These are phyloP conservation scores for Pythium sukuiense DNA, from an alignment of 352 stramenopile species.

Conservation along the genomic window DNA sequence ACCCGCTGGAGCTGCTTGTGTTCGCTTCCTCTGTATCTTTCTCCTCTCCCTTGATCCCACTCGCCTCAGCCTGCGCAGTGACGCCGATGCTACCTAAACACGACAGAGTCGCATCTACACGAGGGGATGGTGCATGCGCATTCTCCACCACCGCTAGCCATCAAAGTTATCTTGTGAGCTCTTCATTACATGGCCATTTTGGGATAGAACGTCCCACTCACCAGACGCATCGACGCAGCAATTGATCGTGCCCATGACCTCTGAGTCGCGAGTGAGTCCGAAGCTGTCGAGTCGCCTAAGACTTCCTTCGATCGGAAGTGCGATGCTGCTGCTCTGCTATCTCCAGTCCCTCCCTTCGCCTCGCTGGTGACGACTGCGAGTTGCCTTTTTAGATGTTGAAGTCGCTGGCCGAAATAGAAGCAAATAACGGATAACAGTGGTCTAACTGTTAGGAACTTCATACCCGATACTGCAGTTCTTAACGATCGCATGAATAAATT, in stretches of 20 bases:
- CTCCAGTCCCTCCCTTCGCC: neutral
- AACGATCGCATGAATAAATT: neutral
- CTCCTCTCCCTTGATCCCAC: neutral
- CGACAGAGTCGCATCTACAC: neutral
- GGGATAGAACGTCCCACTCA: constrained; percentile 6
- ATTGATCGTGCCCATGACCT: constrained; percentile 22
- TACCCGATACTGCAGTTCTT: constrained; percentile 1
- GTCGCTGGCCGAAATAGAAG: neutral
- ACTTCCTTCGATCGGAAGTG: neutral
- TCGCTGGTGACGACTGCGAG: neutral
- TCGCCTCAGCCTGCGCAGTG: neutral
- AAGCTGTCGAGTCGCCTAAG: neutral
- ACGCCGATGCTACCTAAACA: neutral
- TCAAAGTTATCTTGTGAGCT: neutral
- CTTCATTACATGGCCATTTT: neutral
- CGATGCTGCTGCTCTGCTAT: neutral
- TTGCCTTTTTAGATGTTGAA: neutral
- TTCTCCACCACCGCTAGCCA: neutral
- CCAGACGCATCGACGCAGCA: constrained; percentile 20
- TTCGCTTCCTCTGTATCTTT: neutral
- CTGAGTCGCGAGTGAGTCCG: neutral
- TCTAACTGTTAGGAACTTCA: neutral
- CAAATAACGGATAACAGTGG: neutral
- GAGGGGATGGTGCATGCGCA: neutral
- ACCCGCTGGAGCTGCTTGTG: neutral